Conservation (phyloP, 352 stramenopile genomes). For the Globisporangium megalacanthum region DNA sequence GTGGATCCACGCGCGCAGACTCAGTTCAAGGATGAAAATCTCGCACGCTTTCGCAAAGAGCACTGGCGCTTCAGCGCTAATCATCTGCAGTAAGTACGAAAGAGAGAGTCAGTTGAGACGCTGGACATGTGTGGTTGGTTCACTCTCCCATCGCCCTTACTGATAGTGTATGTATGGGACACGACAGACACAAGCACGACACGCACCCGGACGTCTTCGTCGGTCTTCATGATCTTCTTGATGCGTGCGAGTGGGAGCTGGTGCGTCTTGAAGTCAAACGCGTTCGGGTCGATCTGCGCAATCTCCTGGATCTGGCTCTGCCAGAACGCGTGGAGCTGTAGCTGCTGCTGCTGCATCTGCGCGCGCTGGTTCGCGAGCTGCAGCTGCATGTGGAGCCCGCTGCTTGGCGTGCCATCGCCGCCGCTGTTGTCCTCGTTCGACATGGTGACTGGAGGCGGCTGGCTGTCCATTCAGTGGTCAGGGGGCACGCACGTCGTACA, state of each 20-base stretch:
- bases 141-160: too few species aligned
- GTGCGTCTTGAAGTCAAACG: constrained; percentile 86
- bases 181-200: not conserved
- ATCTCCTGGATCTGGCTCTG: constrained; percentile 87
- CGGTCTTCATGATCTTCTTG: constrained; percentile 96
- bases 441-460: constrained; percentile 23
- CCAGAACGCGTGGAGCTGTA: constrained; percentile 85
- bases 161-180: too few species aligned
- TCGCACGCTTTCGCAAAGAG: constrained; percentile 94
- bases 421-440: constrained; percentile 38
- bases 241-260: constrained; percentile 91
- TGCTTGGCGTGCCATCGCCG: constrained; percentile 27
- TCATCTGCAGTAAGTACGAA: constrained; percentile 66
- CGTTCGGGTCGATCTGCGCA: constrained; percentile 78
- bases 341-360: constrained; percentile 86
- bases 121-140: too few species aligned
- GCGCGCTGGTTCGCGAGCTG: constrained; percentile 82
- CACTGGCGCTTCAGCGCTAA: constrained; percentile 89
- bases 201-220: constrained; percentile 86
- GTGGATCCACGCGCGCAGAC: constrained; percentile 84
- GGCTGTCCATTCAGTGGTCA: not conserved
- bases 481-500: too few species aligned
- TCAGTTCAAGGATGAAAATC: constrained; percentile 92
- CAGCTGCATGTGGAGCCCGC: constrained; percentile 75
- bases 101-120: not conserved